A percentile compares a stretch with the other conserved stretches of the same genome.
These are phyloP conservation scores for Zygoascus tannicola DNA, from an alignment of 805 yeast species.

Conservation along the genomic window DNA sequence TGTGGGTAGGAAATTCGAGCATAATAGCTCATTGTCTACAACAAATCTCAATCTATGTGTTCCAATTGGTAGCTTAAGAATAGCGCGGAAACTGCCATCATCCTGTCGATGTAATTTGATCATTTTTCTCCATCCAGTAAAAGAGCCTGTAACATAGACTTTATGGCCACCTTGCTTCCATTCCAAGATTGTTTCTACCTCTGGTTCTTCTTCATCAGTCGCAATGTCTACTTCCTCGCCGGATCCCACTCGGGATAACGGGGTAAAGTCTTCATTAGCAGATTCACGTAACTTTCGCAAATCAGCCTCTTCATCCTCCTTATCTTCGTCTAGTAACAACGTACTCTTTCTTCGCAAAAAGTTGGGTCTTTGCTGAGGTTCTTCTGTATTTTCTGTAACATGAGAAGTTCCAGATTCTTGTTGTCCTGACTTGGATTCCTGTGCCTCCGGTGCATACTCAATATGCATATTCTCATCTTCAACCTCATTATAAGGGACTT, in stretches of 20 bases:
- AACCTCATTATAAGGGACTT: not conserved
- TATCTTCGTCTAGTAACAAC: conserved; percentile 61
- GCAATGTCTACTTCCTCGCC: conserved; percentile 26
- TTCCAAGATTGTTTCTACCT: conserved; percentile 53
- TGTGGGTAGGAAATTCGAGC: conserved; percentile 80
- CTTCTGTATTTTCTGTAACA: not conserved
- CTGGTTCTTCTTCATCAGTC: not conserved
- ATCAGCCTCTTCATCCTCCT: conserved; percentile 32
- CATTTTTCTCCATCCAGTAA: conserved; percentile 98
- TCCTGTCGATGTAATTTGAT: conserved; percentile 57
- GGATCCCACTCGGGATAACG: conserved; percentile 25
- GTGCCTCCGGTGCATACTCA: not conserved
- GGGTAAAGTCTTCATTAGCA: conserved; percentile 18
- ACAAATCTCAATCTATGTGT: conserved; percentile 89
- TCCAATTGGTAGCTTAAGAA: conserved; percentile 56
- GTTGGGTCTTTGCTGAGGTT: conserved; percentile 9
- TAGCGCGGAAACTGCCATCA: conserved; percentile 24
- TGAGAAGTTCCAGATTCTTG: not conserved
- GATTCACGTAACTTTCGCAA: conserved; percentile 40
- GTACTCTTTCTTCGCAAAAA: conserved; percentile 57
- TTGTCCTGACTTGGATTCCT: not conserved
- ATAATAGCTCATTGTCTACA: conserved; percentile 83
- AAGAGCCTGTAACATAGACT: conserved; percentile 94
- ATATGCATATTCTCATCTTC: conserved; percentile 1
- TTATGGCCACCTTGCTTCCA: conserved; percentile 97